These are phyloP conservation scores for Clitopilus passeckerianus DNA, from an alignment of 768 basidiomycete species.

Conservation along the genomic window DNA sequence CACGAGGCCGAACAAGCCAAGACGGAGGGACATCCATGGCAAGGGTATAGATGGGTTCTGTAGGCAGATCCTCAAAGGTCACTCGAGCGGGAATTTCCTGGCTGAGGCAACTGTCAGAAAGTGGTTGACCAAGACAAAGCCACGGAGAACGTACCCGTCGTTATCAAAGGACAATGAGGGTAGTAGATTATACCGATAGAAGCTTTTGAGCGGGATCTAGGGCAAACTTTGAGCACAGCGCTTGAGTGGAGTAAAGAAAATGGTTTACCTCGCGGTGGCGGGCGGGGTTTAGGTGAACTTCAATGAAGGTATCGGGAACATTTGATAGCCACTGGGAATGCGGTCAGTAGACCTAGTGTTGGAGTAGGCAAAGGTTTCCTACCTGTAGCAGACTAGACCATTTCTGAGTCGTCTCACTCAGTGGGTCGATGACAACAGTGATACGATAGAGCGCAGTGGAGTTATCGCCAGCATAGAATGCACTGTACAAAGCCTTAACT, in stretches of 20 bases:
- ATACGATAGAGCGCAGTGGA: conserved; percentile 65
- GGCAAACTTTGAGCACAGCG: background rate
- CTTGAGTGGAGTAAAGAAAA: background rate
- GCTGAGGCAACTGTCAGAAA: conserved; percentile 24
- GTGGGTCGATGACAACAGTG: conserved; percentile 74
- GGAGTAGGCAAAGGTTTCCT: background rate
- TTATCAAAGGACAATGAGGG: conserved; percentile 58
- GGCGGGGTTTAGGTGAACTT: conserved; percentile 78
- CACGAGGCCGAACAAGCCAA: conserved; percentile 90
- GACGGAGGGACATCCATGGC: conserved; percentile 86
- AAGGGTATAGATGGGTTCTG: conserved; percentile 90
- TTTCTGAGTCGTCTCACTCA: conserved; percentile 80
- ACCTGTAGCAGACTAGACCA: conserved; percentile 82
- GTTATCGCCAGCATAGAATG: conserved; percentile 66
- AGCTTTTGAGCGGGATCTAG: conserved; percentile 88
- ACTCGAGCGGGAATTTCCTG: conserved; percentile 54
- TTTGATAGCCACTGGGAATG: conserved; percentile 53
- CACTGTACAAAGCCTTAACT: conserved; percentile 31
- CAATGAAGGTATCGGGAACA: conserved; percentile 60
- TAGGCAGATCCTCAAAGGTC: conserved; percentile 68
- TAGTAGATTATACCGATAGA: conserved; percentile 77
- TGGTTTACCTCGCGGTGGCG: conserved; percentile 59
- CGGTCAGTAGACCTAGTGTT: background rate
- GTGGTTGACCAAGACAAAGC: background rate
- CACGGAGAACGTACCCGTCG: conserved; percentile 49